Conservation (phyloP, 2,329 filamentous ascomycete genomes). For the Penicillium sp. region DNA sequence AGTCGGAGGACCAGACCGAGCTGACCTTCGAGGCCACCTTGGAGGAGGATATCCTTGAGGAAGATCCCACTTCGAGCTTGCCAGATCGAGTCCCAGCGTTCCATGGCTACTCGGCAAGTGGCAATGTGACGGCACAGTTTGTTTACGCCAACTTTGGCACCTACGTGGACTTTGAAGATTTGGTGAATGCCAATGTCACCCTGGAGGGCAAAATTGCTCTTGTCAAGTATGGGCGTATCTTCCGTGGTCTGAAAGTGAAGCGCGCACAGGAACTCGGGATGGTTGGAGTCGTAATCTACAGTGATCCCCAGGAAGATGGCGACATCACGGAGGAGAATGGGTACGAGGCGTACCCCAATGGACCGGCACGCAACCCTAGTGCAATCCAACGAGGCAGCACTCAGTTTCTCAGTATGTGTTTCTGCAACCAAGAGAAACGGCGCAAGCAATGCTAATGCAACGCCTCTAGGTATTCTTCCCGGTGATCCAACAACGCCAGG, state of each 20-base stretch:
- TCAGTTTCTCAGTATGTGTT: slow-evolving; percentile 68
- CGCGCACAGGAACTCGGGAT: slow-evolving; percentile 87
- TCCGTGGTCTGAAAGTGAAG: slow-evolving; percentile 89
- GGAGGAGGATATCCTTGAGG: slow-evolving; percentile 77
- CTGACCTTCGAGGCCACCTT: slow-evolving; percentile 76
- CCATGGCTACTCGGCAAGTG: slow-evolving; percentile 89
- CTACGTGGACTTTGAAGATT: slow-evolving; percentile 78
- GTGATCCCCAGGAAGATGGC: slow-evolving; percentile 85
- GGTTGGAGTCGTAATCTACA: slow-evolving; percentile 80
- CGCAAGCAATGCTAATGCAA: background rate
- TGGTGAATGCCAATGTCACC: slow-evolving; percentile 69
- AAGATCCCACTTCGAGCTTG: slow-evolving; percentile 75
- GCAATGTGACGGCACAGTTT: slow-evolving; percentile 83
- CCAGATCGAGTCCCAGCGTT: slow-evolving; percentile 78
- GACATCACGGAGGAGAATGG: slow-evolving; percentile 78
- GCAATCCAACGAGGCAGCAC: slow-evolving; percentile 87
- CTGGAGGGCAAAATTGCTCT: slow-evolving; percentile 83
- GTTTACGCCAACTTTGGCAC: slow-evolving; percentile 92
- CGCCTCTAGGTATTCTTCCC: slow-evolving; percentile 56
- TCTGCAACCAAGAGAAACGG: background rate
- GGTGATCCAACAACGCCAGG: slow-evolving; percentile 88
- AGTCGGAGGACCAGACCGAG: slow-evolving; percentile 42
- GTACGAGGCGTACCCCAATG: slow-evolving; percentile 73
- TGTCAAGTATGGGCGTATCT: slow-evolving; percentile 79
- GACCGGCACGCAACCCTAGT: slow-evolving; percentile 81